Evolutionary conservation across 2,329 filamentous ascomycete genomes (phyloP).

Genomic region (Epichloe elymi): DNA sequence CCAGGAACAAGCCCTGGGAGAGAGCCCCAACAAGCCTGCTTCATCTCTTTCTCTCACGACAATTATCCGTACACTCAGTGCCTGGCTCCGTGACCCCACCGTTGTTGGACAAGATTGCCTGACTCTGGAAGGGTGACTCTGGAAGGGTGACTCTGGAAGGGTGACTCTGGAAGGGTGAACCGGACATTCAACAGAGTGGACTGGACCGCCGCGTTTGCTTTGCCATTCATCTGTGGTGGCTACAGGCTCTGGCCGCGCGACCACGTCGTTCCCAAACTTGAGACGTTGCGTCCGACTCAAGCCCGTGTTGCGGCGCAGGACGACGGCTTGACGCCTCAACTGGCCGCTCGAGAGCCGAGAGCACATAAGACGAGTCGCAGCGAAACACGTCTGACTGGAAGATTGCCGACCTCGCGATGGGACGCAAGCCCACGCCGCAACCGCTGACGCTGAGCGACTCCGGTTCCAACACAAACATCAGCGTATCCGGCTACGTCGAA

Average conservation of each 20-base stretch:
- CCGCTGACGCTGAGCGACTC: constrained; percentile 39
- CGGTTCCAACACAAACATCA: constrained; percentile 18
- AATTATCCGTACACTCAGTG: background rate
- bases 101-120: background rate
- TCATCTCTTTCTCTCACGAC: background rate
- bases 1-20: background rate
- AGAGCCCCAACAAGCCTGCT: background rate
- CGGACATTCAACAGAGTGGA: too few relatives aligned
- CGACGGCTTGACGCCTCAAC: background rate
- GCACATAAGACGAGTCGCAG: background rate
- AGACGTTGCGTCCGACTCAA: background rate
- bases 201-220: too few relatives aligned
- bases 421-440: constrained; percentile 45
- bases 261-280: background rate
- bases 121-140: background rate
- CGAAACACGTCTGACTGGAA: too few relatives aligned
- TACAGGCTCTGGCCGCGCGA: background rate
- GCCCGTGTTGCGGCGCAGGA: background rate
- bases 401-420: constrained; percentile 25
- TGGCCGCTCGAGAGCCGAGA: too few relatives aligned
- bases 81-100: background rate
- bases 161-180: background rate
- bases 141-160: too few relatives aligned
- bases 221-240: background rate
- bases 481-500: constrained; percentile 7